Base-by-base conservation (phyloP, 2,329 filamentous ascomycete genomes). In the Beauveria sp. region DNA sequence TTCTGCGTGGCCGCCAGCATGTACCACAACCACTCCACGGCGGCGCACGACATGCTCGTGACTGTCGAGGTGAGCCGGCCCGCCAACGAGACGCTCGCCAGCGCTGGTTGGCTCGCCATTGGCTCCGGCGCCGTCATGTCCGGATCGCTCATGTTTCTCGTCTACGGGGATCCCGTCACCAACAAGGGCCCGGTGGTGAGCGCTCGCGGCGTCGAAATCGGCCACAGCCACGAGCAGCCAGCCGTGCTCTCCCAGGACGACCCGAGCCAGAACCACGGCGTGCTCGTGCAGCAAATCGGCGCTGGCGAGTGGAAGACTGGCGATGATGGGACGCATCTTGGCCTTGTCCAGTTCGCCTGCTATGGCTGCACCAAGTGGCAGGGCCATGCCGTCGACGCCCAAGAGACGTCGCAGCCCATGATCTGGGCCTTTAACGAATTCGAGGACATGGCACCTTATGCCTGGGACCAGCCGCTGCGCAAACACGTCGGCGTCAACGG, bases 21-120 rank as follows among this genome's bases (percentile, higher is more conserved):
- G 50, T 61, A 63, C 52, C 62, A 61, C 62, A 63, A 63, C 58
- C 57, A 63, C 38, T 54, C 62, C 12, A 61, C 62, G 14, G 57
- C 57, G 18, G 31, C 57, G n/a, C 58, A 63, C 53, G 58, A 63
- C 58, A 46, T 63, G 56, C 58, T 60, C 53, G 38, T 61, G 38
- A 61, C 62, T 20, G 40, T 63, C 34, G 52, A 60, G 59, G 43
- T 61, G 28, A 46, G 18, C 42, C 48, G 50, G n/a, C 50, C 57
- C 10, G 38, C 51, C 53, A 34, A 61, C 38, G 62, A 38, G 18
- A 22, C 38, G 12, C 51, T 61, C 24, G 34, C 38, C 49, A 43
- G 55, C 55, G 20, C 34, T 24, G 62, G 62, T n/a, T 63, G 62
- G 62, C 50, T 57, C 6, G 62, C 52, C 28, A 43, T 63, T n/a